Evolutionary conservation across 176 grass and related monocot species (phyloP), one percentile per base, ranked within the genome.

Genomic region (Zea luxurians): DNA sequence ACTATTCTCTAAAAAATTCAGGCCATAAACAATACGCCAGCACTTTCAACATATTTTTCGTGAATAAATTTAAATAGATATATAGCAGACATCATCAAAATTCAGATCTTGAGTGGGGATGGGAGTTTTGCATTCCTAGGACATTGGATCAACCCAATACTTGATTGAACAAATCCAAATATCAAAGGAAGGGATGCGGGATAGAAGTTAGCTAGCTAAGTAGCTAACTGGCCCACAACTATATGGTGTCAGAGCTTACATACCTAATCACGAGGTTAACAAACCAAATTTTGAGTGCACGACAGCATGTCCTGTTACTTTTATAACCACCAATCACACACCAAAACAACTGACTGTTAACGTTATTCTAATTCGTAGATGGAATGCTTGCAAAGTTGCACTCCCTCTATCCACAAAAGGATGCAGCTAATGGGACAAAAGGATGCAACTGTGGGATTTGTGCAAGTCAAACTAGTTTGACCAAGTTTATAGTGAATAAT

Each of bases 21-120:
- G 68, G 53, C 10, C n/a, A 55, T 18, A 80, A 57, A 50, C 6
- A 21, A 54, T 66, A 65, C 13, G 12, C 18, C 41, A 40, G 6
- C n/a, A 45, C 13, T 74, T 18, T 62, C 77, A 84, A 68, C 1
- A 61, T 45, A 10, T 63, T 75, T 41, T 66, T 42, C 13, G 44
- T 20, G 0, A 10, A 18, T 83, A 43, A 70, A 80, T 75, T 64
- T 54, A 79, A n/a, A 64, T 11, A 64, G 77, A 38, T 47, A 38
- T 47, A 40, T 48, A 71, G 16, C 7, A 16, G 27, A 8, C 21
- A 63, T 57, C 43, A 54, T 54, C 13, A 55, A 57, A 45, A 7
- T 7, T 35, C 12, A 13, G 6, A 2, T 35, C 60, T 6, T 35
- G 9, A 62, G 27, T 62, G 36, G 60, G 27, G 27, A 62, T 62